Evolutionary conservation across 169 alveolate species (phyloP), one percentile per base, ranked within the genome.

Genomic region (Cryptosporidium parvum): DNA sequence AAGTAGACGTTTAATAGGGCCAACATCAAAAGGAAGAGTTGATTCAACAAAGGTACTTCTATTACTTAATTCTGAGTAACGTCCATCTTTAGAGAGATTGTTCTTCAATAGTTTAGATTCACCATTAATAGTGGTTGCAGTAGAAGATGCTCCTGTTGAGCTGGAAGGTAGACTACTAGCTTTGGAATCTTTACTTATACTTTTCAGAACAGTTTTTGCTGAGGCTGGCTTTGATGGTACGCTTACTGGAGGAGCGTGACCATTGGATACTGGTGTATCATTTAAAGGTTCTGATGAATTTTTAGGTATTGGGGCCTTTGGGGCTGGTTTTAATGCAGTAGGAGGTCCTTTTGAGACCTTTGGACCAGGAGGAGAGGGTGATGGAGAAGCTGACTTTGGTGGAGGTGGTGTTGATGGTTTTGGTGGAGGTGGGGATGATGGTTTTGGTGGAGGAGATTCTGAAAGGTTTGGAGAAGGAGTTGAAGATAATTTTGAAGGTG

Each of bases 11-110:
- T 80, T 59, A 26, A 65, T 65, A 2, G 89, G 89, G 10, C 89
- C 89, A n/a, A 80, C 68, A 23, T 80, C 89, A 80, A 80, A 80
- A 37, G 89, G 89, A 7, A 80, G 35, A 7, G 89, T 80, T 3
- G 80, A 59, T 23, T 80, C 89, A 4, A 80, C 73, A 23, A 80
- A 65, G 45, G 89, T 80, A 37, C 16, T 80, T 44, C 89, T 80
- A 31, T 80, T 65, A 29, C 69, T 48, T 44, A 62, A 44, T 39
- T 42, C 89, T 4, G 89, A 61, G 70, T 44, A n/a, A 3, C 10
- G 44, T 31, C 86, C 86, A 35, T 59, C 68, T n/a, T 73, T 73
- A 12, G 86, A 73, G 35, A 73, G 70, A 31, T 58, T 56, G 29
- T 73, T 37, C 0, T 73, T 73, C 2, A 53, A 26, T 37, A 73